Conservation (phyloP, 306 rosid genomes). For the Luffa aegyptiaca region DNA sequence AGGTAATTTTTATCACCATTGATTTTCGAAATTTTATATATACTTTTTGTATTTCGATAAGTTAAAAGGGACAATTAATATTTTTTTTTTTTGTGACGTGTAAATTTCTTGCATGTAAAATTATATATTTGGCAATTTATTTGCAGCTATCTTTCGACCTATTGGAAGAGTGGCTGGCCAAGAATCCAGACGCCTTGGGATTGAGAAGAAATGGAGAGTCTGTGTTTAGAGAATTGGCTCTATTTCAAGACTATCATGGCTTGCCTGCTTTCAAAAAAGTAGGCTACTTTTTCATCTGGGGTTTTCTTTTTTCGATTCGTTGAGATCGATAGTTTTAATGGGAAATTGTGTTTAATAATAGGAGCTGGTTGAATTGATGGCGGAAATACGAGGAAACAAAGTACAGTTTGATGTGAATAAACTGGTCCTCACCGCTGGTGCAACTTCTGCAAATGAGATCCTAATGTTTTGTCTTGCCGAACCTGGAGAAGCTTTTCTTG, state of each 20-base stretch:
- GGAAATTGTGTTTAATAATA: constrained; percentile 3
- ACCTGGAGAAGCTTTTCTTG: constrained; percentile 74
- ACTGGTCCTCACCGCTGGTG: constrained; percentile 76
- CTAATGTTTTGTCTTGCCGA: constrained; percentile 80
- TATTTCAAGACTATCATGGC: constrained; percentile 88
- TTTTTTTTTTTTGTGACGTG: neutral
- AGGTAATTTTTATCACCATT: too few relatives aligned
- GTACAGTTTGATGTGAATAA: constrained; percentile 32
- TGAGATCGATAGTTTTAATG: neutral
- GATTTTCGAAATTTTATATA: too few relatives aligned
- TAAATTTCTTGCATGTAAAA: neutral
- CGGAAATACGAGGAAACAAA: constrained; percentile 46
- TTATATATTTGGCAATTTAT: neutral
- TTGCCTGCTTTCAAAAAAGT: constrained; percentile 67
- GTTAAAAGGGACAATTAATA: too few relatives aligned
- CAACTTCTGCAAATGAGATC: constrained; percentile 81
- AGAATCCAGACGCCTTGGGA: constrained; percentile 41
- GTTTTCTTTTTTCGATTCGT: neutral
- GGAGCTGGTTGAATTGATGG: constrained; percentile 62
- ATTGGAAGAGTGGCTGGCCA: constrained; percentile 52
- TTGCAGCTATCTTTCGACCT: constrained; percentile 67
- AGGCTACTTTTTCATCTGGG: neutral
- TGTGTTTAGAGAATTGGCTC: constrained; percentile 57
- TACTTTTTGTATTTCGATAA: too few relatives aligned
- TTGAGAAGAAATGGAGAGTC: constrained; percentile 48